These are phyloP conservation scores for Sorghum bicolor DNA, from an alignment of 176 grass and related monocot genomes.

Conservation along the genomic window Sorghum_bicolor_NCBIv3 NC_012879.2:7617001-7617500, in stretches of 20 bases:
- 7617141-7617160: constrained; percentile 25
- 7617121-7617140: neutral
- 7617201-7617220: neutral
- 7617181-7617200: neutral
- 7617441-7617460: neutral
- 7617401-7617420: neutral
- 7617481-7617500: constrained; percentile 29
- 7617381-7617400: too few relatives aligned
- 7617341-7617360: neutral
- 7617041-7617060: neutral
- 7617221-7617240: neutral
- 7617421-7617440: neutral
- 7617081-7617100: neutral
- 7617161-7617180: too few relatives aligned
- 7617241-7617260: constrained; percentile 7
- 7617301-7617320: neutral
- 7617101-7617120: neutral
- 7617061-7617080: neutral
- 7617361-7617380: neutral
- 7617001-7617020: neutral
- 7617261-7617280: neutral
- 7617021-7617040: neutral
- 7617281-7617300: neutral
- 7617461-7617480: constrained; percentile 48
- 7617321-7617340: neutral